Evolutionary conservation across 345 rosid species (phyloP).

Genomic region (Sapria himalayana): DNA sequence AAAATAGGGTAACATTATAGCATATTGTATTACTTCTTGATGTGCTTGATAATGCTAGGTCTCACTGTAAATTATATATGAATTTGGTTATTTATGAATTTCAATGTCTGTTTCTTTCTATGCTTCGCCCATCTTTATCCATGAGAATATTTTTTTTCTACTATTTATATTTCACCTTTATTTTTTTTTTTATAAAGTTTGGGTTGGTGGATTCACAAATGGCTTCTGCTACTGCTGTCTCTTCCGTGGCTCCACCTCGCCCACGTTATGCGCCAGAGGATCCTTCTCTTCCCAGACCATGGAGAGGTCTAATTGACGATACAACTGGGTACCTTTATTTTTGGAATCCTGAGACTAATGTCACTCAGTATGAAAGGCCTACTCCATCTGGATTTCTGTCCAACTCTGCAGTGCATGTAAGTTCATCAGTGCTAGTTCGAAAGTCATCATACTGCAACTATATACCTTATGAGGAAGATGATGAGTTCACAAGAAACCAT

Average conservation of each 20-base stretch:
- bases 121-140: no score
- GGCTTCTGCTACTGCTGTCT: conserved; percentile 39
- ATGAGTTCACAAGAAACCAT: conserved; percentile 23
- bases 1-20: no score
- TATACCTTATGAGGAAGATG: conserved; percentile 34
- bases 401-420: conserved; percentile 22
- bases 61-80: no score
- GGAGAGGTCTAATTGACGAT: conserved; percentile 92
- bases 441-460: conserved; percentile 20
- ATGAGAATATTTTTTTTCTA: no score
- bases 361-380: conserved; percentile 86
- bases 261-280: conserved; percentile 82
- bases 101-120: no score
- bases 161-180: no score
- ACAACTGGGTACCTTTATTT: conserved; percentile 74
- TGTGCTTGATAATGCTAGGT: no score
- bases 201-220: not conserved
- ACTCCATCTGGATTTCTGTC: conserved; percentile 8
- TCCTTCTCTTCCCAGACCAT: conserved; percentile 85
- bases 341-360: conserved; percentile 96
- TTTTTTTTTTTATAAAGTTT: not conserved
- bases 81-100: no score
- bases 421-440: conserved; percentile 46
- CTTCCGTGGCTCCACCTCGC: conserved; percentile 23
- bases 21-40: no score